These are phyloP conservation scores for Moricandia moricandioides DNA, from an alignment of 345 rosid genomes.

Conservation along the genomic window DNA sequence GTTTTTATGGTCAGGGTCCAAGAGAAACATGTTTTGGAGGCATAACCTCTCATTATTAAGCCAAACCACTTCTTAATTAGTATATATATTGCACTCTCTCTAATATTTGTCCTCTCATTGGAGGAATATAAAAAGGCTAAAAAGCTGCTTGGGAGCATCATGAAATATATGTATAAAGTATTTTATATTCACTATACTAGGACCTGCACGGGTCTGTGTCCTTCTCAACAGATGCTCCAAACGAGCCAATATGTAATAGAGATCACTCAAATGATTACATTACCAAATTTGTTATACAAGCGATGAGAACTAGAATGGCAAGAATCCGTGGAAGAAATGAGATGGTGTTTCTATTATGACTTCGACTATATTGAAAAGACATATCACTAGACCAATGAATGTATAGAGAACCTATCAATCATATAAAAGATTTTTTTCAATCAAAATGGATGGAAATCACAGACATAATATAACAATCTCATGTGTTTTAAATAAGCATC, in stretches of 20 bases:
- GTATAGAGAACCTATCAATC: slow-evolving; percentile 23
- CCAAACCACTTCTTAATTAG: slow-evolving; percentile 11
- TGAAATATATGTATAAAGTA: slow-evolving; percentile 8
- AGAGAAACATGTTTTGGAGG: slow-evolving; percentile 10
- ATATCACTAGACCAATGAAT: slow-evolving; percentile 14
- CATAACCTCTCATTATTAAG: slow-evolving; percentile 16
- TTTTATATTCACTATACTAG: slow-evolving; percentile 18
- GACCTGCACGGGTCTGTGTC: slow-evolving; percentile 1
- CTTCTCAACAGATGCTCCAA: slow-evolving; percentile 24
- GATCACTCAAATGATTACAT: background rate
- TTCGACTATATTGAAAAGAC: slow-evolving; percentile 18
- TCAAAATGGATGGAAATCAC: slow-evolving; percentile 25
- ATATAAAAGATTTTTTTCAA: background rate
- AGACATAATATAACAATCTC: slow-evolving; percentile 37
- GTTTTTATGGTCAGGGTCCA: slow-evolving; percentile 1
- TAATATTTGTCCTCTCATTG: slow-evolving; percentile 23
- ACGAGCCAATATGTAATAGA: slow-evolving; percentile 14
- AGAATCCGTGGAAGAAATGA: slow-evolving; percentile 10
- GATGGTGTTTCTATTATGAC: slow-evolving; percentile 21
- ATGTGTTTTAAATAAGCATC: slow-evolving; percentile 34
- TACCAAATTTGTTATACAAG: slow-evolving; percentile 25
- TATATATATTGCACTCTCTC: slow-evolving; percentile 6
- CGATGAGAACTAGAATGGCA: slow-evolving; percentile 27
- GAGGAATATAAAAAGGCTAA: slow-evolving; percentile 22
- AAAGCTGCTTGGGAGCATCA: slow-evolving; percentile 27